Evolutionary conservation across 345 rosid genomes (phyloP).

Genomic region (Dipteronia sinensis): DNA sequence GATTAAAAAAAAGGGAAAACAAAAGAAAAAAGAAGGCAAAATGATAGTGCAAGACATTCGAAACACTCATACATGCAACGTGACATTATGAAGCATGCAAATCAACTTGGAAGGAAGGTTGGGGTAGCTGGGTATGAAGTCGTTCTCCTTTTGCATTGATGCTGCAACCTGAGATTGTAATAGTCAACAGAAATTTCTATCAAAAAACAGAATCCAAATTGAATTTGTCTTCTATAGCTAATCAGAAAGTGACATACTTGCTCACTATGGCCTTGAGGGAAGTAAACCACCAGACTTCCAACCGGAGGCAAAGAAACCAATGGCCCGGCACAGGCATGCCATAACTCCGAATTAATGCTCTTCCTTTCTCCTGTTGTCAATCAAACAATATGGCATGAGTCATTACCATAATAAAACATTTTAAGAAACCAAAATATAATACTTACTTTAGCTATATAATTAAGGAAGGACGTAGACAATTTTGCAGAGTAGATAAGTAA

Average conservation of each 20-base stretch:
- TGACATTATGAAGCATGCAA: conserved; percentile 71
- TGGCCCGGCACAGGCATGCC: conserved; percentile 99
- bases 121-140: conserved; percentile 70
- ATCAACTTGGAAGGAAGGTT: conserved; percentile 75
- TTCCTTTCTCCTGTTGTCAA: conserved; percentile 75
- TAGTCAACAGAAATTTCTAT: conserved; percentile 16
- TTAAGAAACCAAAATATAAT: not conserved
- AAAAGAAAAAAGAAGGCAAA: not conserved
- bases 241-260: conserved; percentile 52
- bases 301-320: conserved; percentile 89
- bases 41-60: not conserved
- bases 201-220: conserved; percentile 19
- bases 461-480: not conserved
- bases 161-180: conserved; percentile 64
- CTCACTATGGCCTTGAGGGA: conserved; percentile 98
- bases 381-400: conserved; percentile 21
- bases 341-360: conserved; percentile 77
- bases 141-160: conserved; percentile 73
- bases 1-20: not conserved
- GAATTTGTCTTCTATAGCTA: conserved; percentile 13
- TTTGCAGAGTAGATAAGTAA: not conserved
- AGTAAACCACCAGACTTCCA: conserved; percentile 94
- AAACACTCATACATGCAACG: conserved; percentile 59
- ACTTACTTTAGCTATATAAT: not conserved
- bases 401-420: not conserved